Evolutionary conservation across 2,329 filamentous ascomycete genomes (phyloP).

Genomic region (Hymenoscyphus repandus): DNA sequence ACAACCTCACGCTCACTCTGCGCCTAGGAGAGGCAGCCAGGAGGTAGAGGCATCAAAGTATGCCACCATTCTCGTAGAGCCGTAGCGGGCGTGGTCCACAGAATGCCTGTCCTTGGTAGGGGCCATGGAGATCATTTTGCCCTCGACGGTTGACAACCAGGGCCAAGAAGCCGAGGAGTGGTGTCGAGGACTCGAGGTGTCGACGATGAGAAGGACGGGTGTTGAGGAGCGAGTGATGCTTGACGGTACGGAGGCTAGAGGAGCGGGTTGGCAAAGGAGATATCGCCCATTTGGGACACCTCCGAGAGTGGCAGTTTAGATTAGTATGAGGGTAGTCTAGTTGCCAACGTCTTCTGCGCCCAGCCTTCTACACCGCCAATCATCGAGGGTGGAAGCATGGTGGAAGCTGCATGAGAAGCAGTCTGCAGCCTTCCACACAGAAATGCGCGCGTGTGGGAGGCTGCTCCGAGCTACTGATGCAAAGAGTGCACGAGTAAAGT

Average conservation of each 20-base stretch:
- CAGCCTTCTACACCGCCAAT: conserved; percentile 3
- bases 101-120: conserved; percentile 1
- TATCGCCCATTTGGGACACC: too few relatives aligned
- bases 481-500: too few relatives aligned
- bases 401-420: conserved; percentile 24
- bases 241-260: too few relatives aligned
- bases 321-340: too few relatives aligned
- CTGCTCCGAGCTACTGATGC: too few relatives aligned
- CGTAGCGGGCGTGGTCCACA: neutral
- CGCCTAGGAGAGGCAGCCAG: too few relatives aligned
- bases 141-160: conserved; percentile 4
- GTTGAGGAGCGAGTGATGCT: neutral
- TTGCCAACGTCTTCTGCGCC: neutral
- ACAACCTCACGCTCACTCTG: too few relatives aligned
- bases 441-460: neutral
- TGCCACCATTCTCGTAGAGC: neutral
- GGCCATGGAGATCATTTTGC: conserved; percentile 23
- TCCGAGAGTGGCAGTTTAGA: too few relatives aligned
- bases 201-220: neutral
- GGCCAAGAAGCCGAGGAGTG: conserved; percentile 1
- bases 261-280: too few relatives aligned
- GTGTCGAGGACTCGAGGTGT: neutral
- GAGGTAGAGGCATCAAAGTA: neutral
- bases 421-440: conserved; percentile 30
- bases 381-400: conserved; percentile 7